These are phyloP conservation scores for Sporothrix euskadiensis DNA, from an alignment of 2,329 filamentous ascomycete species.

Conservation along the genomic window DNA sequence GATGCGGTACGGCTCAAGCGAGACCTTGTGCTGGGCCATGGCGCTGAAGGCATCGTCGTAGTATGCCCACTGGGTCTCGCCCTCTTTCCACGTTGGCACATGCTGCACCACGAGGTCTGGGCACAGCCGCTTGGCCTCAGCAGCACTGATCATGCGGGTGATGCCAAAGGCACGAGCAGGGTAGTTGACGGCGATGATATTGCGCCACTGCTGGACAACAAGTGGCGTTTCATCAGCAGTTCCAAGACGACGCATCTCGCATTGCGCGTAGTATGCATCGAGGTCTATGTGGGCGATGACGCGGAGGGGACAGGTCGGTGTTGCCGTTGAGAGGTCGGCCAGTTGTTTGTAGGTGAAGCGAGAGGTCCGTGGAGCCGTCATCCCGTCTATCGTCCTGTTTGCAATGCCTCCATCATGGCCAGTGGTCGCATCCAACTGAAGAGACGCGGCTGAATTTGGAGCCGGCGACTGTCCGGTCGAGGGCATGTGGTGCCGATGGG, in stretches of 20 bases:
- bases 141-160: conserved; percentile 72
- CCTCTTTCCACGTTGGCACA: conserved; percentile 92
- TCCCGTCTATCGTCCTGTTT: no score
- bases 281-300: conserved; percentile 91
- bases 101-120: conserved; percentile 84
- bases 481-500: conserved; percentile 2
- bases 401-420: not conserved
- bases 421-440: not conserved
- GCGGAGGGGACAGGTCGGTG: conserved; percentile 73
- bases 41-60: conserved; percentile 75
- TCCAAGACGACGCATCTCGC: conserved; percentile 84
- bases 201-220: conserved; percentile 94
- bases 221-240: conserved; percentile 74
- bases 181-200: conserved; percentile 95
- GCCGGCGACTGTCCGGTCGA: not conserved
- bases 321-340: conserved; percentile 69
- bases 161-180: conserved; percentile 80
- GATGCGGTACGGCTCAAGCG: conserved; percentile 84
- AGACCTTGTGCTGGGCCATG: conserved; percentile 89
- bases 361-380: conserved; percentile 47
- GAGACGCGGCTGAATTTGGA: not conserved
- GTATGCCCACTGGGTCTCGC: conserved; percentile 90
- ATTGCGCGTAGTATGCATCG: conserved; percentile 97
- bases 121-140: conserved; percentile 83
- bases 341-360: conserved; percentile 85